Conservation (phyloP, 148 eudicot species). For the Dianthus caryophyllus region DNA sequence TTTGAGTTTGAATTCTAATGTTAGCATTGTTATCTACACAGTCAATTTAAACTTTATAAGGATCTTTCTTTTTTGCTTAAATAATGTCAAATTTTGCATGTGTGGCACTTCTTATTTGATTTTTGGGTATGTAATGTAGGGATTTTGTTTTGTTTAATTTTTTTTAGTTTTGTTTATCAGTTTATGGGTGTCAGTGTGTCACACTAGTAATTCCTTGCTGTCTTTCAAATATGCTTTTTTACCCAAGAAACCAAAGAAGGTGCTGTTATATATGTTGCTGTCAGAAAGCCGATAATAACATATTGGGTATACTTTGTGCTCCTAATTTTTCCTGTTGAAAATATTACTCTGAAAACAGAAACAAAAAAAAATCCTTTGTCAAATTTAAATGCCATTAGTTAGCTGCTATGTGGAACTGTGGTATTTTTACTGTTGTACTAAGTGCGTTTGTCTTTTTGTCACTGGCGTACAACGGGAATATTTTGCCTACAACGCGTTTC, state of each 20-base stretch:
- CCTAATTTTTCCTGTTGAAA: constrained; percentile 1
- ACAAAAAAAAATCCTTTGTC: background rate
- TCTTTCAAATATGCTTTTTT: background rate
- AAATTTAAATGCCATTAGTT: no score
- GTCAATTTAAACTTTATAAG: constrained; percentile 29
- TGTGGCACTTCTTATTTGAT: background rate
- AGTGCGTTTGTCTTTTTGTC: background rate
- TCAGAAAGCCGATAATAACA: background rate
- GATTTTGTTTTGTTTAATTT: background rate
- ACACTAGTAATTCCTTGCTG: background rate
- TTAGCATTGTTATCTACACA: background rate
- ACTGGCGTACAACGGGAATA: constrained; percentile 38
- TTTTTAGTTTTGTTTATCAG: background rate
- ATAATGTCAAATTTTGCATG: background rate
- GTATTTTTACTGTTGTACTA: background rate
- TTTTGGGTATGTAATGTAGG: background rate
- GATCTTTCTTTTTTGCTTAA: background rate
- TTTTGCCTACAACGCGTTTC: constrained; percentile 56
- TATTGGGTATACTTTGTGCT: background rate
- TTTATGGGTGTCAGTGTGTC: background rate
- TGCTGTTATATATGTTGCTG: background rate
- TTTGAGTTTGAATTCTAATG: background rate
- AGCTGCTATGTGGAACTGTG: constrained; percentile 1
- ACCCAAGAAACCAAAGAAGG: background rate
- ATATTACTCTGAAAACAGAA: background rate